A percentile compares a stretch with the other conserved stretches of the same genome.
Evolutionary conservation across 192 early-diverging fungal genomes (phyloP).

Genomic region (Gigaspora rosea): DNA sequence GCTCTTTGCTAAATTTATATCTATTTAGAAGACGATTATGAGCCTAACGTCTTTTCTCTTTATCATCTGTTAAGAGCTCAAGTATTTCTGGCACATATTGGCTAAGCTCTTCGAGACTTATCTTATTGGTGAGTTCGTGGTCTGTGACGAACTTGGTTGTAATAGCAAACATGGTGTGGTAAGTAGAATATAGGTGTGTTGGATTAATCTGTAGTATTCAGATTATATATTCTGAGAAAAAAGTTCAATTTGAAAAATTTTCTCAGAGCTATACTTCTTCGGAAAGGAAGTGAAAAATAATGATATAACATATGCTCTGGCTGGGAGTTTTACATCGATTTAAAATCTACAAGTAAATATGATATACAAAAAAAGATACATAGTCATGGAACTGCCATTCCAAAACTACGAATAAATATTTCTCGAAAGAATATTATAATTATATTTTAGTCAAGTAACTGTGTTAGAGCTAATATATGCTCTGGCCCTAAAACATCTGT

Average conservation of each 20-base stretch:
- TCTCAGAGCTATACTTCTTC: neutral
- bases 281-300: neutral
- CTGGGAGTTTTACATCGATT: neutral
- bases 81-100: neutral
- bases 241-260: conserved; percentile 17
- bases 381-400: no score
- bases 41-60: no score
- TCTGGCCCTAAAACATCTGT: conserved; percentile 11
- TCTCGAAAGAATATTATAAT: no score
- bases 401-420: no score
- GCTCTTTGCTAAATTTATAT: no score
- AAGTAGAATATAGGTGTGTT: conserved; percentile 2
- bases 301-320: neutral
- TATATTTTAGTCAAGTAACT: neutral
- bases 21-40: no score
- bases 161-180: conserved; percentile 13
- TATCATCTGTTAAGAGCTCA: no score
- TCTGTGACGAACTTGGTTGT: conserved; percentile 9
- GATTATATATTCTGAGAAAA: conserved; percentile 3
- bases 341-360: neutral
- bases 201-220: conserved; percentile 10
- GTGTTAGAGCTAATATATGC: conserved; percentile 2
- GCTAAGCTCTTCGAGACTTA: conserved; percentile 2
- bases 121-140: neutral
- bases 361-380: no score